Evolutionary conservation across 495 filamentous ascomycete genomes (phyloP), one percentile per base, ranked within the genome.

Genomic region (Gamarada debralockiae): DNA sequence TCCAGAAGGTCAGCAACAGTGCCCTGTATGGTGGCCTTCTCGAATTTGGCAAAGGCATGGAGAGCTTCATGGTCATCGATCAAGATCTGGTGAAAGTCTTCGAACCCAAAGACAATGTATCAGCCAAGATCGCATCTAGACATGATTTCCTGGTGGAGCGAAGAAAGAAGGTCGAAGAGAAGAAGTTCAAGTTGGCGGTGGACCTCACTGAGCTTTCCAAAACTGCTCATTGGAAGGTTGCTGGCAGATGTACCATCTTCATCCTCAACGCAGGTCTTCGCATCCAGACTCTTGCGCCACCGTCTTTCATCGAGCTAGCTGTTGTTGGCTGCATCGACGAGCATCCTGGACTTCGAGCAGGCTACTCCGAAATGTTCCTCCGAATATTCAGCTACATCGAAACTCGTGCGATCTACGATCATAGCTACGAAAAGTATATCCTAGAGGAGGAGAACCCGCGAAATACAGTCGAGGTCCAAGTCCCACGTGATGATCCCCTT

Each of bases 191-290:
- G 4, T 71, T 97, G 14, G 88, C 91, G 0, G 70, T 86, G 50
- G 89, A 96, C 60, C 77, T 99, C 34, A 84, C 92, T 2, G 81
- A 88, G 34, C 66, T 90, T 48, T 85, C 89, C 0, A 80, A 81
- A 50, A 77, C 80, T 20, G 87, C 89, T 0, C 95, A 97, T 64
- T 99, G 93, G 93, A 97, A 95, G 76, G 88, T 95, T 56, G 92
- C 91, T 9, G 89, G 82, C 52, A 77, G 93, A 23, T 92, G 90
- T 37, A 88, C 86, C 13, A 86, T 91, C 20, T 92, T 97, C 57
- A 85, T 95, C 14, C 80, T 92, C 53, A 92, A 91, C 51, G 79
- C 95, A 57, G 90, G 88, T 46, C 77, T 96, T 38, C 83, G 95
- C 37, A 96, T 96, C 58, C 87, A 96, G 53, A 86, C 82, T 17